A percentile compares a stretch with the other conserved stretches of the same genome.
These are phyloP conservation scores for Apiotrichum veenhuisii DNA, from an alignment of 1,284 basidiomycete genomes.

Conservation along the genomic window DNA sequence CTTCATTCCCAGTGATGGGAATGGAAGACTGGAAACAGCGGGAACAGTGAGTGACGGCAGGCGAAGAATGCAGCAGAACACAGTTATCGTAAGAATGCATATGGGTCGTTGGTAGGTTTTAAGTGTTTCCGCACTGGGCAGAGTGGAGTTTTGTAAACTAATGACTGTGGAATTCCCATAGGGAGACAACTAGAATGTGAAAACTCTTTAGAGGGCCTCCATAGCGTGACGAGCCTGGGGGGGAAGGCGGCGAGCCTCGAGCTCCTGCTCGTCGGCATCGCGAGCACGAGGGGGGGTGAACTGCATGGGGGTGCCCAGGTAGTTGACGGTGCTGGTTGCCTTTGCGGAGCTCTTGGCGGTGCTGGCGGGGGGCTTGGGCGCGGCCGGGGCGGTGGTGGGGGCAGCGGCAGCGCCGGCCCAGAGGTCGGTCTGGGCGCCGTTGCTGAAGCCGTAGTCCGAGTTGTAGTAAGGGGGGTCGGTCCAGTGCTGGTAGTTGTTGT, in stretches of 20 bases:
- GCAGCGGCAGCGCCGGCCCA: constrained; percentile 29
- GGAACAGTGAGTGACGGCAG: no score
- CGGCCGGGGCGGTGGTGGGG: not conserved
- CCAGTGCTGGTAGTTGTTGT: constrained; percentile 55
- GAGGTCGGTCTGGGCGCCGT: constrained; percentile 51
- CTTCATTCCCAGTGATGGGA: no score
- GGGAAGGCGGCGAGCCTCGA: not conserved
- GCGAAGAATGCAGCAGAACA: no score
- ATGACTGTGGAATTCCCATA: no score
- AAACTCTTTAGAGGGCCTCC: not conserved
- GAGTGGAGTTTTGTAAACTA: no score
- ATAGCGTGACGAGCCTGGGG: not conserved
- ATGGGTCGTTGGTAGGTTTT: no score
- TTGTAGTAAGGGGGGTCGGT: constrained; percentile 33
- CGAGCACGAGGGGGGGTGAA: not conserved
- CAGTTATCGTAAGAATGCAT: no score
- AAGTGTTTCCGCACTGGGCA: no score
- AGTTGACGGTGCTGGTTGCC: not conserved
- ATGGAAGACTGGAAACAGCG: no score
- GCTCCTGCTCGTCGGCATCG: not conserved
- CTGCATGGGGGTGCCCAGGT: not conserved
- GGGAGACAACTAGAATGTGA: no score
- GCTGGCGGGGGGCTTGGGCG: not conserved
- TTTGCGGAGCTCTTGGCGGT: not conserved
- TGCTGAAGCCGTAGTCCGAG: constrained; percentile 45